phyloP scores from a whole-genome alignment of 1,284 basidiomycete genomes.

The Ustilago hordei region DNA sequence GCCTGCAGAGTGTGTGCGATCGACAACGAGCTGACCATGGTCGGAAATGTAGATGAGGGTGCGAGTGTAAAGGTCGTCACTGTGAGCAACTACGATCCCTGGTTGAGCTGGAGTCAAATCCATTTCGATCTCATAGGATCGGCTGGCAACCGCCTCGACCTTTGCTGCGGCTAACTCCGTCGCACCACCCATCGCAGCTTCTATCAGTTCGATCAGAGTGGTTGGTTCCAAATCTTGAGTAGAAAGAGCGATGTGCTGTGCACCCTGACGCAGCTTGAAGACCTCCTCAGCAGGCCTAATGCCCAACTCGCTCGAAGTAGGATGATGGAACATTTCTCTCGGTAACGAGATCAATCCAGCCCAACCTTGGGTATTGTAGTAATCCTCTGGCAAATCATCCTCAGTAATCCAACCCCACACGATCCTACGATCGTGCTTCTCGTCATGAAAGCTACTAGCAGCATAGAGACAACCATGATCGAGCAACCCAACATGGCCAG shows the following conservation, averaged over 20 bases:
- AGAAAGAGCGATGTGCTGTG: constrained; percentile 9
- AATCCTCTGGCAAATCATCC: constrained; percentile 49
- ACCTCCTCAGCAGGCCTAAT: constrained; percentile 45
- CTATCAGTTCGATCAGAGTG: background rate
- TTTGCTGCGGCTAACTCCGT: constrained; percentile 4
- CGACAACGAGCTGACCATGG: constrained; percentile 32
- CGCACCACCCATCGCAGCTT: constrained; percentile 3
- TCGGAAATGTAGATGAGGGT: constrained; percentile 30
- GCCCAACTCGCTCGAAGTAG: constrained; percentile 32
- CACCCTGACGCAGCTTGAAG: constrained; percentile 27
- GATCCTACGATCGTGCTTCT: constrained; percentile 36
- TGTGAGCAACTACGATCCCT: constrained; percentile 44
- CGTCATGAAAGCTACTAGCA: constrained; percentile 52
- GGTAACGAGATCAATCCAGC: constrained; percentile 53
- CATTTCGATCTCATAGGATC: constrained; percentile 42
- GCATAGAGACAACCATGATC: constrained; percentile 61
- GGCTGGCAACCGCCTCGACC: constrained; percentile 12
- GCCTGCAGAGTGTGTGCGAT: constrained; percentile 36
- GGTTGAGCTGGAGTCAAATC: constrained; percentile 13
- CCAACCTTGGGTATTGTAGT: constrained; percentile 58
- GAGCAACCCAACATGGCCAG: constrained; percentile 27
- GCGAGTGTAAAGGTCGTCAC: constrained; percentile 28
- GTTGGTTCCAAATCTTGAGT: background rate
- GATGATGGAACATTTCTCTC: constrained; percentile 49
- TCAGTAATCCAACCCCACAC: constrained; percentile 63